phyloP scores from a whole-genome alignment of 148 eudicot genomes.

The Chenopodium album region DNA sequence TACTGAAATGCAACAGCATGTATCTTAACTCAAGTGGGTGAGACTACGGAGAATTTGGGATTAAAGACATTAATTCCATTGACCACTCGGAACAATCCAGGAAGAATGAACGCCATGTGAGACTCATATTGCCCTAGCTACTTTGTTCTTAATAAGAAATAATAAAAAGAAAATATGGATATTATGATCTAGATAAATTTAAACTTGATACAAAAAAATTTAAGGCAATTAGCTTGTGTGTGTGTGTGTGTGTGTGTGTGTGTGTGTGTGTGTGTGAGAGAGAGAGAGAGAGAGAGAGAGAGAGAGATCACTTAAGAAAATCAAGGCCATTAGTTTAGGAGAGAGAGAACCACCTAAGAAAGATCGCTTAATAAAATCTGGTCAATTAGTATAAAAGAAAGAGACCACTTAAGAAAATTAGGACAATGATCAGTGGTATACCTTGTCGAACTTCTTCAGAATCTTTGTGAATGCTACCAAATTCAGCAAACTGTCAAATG shows the following conservation, averaged over 20 bases:
- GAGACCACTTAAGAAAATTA: too few relatives aligned
- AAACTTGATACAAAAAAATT: background rate
- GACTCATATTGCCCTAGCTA: constrained; percentile 81
- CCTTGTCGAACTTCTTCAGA: constrained; percentile 97
- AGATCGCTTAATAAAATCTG: too few relatives aligned
- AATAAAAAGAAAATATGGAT: too few relatives aligned
- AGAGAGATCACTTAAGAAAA: too few relatives aligned
- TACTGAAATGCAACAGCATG: background rate
- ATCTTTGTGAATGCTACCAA: constrained; percentile 91
- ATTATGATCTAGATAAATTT: background rate
- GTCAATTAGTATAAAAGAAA: too few relatives aligned
- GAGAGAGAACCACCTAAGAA: too few relatives aligned
- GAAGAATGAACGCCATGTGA: constrained; percentile 85
- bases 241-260: too few relatives aligned
- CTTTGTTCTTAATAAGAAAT: constrained; percentile 75
- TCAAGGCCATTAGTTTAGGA: too few relatives aligned
- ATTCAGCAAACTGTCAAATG: constrained; percentile 74
- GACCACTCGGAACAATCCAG: constrained; percentile 88
- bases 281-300: too few relatives aligned
- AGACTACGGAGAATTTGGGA: constrained; percentile 93
- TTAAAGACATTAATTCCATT: constrained; percentile 92
- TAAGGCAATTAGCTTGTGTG: too few relatives aligned
- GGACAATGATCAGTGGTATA: constrained; percentile 26
- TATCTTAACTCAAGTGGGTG: constrained; percentile 35
- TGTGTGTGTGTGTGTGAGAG: too few relatives aligned